These are phyloP conservation scores for Microascus cirrosus DNA, from an alignment of 2,329 filamentous ascomycete genomes.

Conservation along the genomic window DNA sequence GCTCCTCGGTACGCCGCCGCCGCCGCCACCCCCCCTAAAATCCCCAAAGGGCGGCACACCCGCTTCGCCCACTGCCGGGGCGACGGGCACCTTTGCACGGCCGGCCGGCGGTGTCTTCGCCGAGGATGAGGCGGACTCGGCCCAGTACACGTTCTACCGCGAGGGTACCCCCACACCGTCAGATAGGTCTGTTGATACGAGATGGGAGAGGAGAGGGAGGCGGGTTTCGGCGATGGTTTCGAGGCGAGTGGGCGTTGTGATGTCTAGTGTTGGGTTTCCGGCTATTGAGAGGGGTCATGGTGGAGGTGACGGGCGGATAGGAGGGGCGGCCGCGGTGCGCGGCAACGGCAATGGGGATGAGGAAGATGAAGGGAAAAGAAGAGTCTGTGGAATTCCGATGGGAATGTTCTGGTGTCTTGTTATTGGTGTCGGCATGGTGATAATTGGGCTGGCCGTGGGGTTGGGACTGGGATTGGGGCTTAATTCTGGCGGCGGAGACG, in stretches of 20 bases:
- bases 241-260: conserved; percentile 1
- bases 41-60: not conserved
- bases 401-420: conserved; percentile 23
- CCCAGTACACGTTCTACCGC: conserved; percentile 2
- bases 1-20: not conserved
- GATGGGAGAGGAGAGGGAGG: conserved; percentile 1
- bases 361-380: not conserved
- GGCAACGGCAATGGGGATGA: not conserved
- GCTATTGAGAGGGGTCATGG: not conserved
- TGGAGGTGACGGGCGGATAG: not conserved
- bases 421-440: conserved; percentile 14
- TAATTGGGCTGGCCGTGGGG: conserved; percentile 23
- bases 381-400: conserved; percentile 12
- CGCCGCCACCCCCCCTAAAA: too few relatives aligned
- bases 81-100: not conserved
- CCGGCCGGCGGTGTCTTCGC: not conserved
- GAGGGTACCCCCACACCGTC: conserved; percentile 3
- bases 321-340: not conserved
- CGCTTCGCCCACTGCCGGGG: not conserved
- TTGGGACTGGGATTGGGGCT: conserved; percentile 20
- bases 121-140: not conserved
- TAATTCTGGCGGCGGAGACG: not conserved
- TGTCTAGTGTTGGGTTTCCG: conserved; percentile 1
- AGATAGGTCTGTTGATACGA: not conserved
- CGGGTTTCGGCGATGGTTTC: not conserved